These are phyloP conservation scores for Suhomyces taliae DNA, from an alignment of 1,139 yeast species.

Conservation along the genomic window DNA sequence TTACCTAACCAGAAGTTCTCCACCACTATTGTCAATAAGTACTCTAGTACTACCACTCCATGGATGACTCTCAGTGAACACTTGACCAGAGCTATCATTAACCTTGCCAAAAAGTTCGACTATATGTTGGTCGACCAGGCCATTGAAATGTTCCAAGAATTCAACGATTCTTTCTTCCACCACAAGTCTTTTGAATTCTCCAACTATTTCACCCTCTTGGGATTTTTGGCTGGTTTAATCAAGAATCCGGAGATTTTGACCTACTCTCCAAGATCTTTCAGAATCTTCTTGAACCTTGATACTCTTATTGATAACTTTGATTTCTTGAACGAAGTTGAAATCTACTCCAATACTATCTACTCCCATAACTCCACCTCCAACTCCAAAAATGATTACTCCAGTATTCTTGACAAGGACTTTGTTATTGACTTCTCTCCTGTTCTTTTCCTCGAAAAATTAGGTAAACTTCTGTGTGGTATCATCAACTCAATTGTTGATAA, in stretches of 20 bases:
- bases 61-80: conserved; percentile 39
- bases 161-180: conserved; percentile 26
- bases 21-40: conserved; percentile 20
- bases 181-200: conserved; percentile 27
- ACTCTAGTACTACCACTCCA: conserved; percentile 31
- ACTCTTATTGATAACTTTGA: conserved; percentile 41
- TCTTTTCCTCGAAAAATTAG: conserved; percentile 44
- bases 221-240: conserved; percentile 46
- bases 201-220: conserved; percentile 46
- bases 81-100: conserved; percentile 37
- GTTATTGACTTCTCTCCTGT: conserved; percentile 41
- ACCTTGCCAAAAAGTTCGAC: conserved; percentile 37
- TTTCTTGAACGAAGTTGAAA: conserved; percentile 41
- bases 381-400: conserved; percentile 22
- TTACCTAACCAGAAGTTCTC: conserved; percentile 52
- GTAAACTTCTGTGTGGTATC: conserved; percentile 39
- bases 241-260: conserved; percentile 35
- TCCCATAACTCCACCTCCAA: conserved; percentile 13
- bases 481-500: conserved; percentile 31
- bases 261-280: conserved; percentile 27
- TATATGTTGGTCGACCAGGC: conserved; percentile 26
- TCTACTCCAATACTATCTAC: conserved; percentile 29
- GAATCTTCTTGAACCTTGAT: conserved; percentile 37
- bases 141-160: conserved; percentile 30
- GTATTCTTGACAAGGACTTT: conserved; percentile 31